phyloP scores from a whole-genome alignment of 225 moss, liverwort and hornwort genomes.

The Physcomitrium patens region DNA sequence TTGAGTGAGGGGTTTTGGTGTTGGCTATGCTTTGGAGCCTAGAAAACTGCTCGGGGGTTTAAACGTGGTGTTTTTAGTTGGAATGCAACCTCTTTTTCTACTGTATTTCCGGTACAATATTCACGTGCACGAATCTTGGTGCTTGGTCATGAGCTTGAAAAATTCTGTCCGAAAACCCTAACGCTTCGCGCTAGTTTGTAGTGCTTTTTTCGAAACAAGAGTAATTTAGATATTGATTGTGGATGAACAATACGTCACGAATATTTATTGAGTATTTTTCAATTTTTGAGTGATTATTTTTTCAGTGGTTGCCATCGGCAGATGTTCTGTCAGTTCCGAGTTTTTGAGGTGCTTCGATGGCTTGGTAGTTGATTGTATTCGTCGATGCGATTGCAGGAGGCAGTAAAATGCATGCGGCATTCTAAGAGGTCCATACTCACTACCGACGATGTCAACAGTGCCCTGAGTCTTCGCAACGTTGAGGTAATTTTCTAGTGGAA shows the following conservation, averaged over 20 bases:
- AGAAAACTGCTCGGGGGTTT: background rate
- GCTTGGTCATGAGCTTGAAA: conserved; percentile 4
- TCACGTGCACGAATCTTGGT: background rate
- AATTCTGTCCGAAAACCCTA: background rate
- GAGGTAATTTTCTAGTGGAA: conserved; percentile 57
- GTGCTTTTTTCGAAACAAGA: background rate
- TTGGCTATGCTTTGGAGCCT: background rate
- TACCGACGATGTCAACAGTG: conserved; percentile 96
- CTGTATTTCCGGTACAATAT: background rate
- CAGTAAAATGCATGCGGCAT: conserved; percentile 99
- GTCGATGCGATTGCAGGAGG: conserved; percentile 69
- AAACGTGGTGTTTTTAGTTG: background rate
- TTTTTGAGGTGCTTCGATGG: background rate
- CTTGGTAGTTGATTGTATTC: conserved; percentile 20
- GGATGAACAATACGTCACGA: too few species aligned
- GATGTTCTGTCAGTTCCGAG: conserved; percentile 4
- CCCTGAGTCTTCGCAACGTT: conserved; percentile 93
- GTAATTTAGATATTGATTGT: too few species aligned
- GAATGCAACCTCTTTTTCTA: conserved; percentile 10
- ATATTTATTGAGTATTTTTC: too few species aligned
- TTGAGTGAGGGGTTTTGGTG: background rate
- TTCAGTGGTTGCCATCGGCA: background rate
- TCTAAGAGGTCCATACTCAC: conserved; percentile 92
- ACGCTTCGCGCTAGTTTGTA: background rate
- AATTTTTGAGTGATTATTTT: conserved; percentile 8